phyloP scores from a whole-genome alignment of 106 monocot genomes.

The Phalaenopsis aphrodite region DNA sequence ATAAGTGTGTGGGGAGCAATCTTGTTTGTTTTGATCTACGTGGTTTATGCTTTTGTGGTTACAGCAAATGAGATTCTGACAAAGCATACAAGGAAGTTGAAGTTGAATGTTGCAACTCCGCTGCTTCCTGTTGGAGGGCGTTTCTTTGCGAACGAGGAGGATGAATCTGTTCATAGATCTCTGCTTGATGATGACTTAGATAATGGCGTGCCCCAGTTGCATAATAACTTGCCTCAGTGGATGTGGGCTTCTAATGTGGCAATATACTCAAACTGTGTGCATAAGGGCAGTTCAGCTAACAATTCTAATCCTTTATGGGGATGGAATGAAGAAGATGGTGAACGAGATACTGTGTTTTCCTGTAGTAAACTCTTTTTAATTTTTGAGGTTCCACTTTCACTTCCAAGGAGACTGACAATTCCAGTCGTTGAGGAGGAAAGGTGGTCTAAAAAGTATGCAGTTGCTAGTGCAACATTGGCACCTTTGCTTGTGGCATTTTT shows the following conservation, averaged over 20 bases:
- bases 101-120: conserved; percentile 67
- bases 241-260: conserved; percentile 95
- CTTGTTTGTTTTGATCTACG: conserved; percentile 72
- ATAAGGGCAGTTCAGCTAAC: conserved; percentile 16
- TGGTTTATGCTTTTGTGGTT: conserved; percentile 67
- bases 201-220: conserved; percentile 33
- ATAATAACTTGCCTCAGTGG: conserved; percentile 68
- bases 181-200: conserved; percentile 45
- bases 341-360: conserved; percentile 10
- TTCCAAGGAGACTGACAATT: conserved; percentile 82
- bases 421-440: conserved; percentile 84
- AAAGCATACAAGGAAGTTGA: conserved; percentile 66
- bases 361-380: conserved; percentile 42
- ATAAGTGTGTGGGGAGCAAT: conserved; percentile 62
- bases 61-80: conserved; percentile 72
- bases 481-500: conserved; percentile 74
- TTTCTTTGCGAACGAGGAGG: conserved; percentile 57
- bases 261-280: conserved; percentile 67
- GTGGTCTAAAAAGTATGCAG: conserved; percentile 83
- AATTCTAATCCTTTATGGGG: conserved; percentile 53
- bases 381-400: conserved; percentile 63
- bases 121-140: conserved; percentile 75
- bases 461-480: conserved; percentile 52
- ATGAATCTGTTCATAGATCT: conserved; percentile 58
- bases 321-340: conserved; percentile 46